Conservation (phyloP, 208 protist genomes). For the Trypanosoma rangeli region DNA sequence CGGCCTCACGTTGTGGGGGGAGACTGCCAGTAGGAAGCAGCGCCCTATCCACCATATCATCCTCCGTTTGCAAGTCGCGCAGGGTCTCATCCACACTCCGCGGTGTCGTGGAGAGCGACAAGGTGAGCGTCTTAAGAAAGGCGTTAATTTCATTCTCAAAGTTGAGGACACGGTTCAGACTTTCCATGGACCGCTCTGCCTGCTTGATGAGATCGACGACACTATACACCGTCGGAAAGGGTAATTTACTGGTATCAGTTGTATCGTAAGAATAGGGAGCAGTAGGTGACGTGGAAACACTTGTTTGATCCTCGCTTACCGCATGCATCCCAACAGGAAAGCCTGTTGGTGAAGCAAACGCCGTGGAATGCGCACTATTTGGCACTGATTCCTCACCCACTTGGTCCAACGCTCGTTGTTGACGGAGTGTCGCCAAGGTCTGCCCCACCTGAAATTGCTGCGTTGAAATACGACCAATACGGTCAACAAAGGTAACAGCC, state of each 20-base stretch:
- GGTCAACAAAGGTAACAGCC: slow-evolving; percentile 80
- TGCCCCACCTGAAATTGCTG: slow-evolving; percentile 86
- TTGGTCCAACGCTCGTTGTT: slow-evolving; percentile 36
- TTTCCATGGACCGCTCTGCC: slow-evolving; percentile 54
- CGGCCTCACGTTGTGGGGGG: not conserved
- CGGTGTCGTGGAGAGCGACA: slow-evolving; percentile 76
- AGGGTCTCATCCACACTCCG: slow-evolving; percentile 38
- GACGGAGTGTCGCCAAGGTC: slow-evolving; percentile 71
- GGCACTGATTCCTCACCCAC: slow-evolving; percentile 2
- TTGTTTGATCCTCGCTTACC: not conserved
- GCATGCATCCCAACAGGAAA: not conserved
- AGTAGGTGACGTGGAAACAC: not conserved
- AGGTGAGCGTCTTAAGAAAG: slow-evolving; percentile 83
- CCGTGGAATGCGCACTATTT: not conserved
- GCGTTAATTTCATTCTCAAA: slow-evolving; percentile 86
- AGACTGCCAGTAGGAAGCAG: slow-evolving; percentile 60
- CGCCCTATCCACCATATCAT: slow-evolving; percentile 36
- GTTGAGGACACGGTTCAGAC: slow-evolving; percentile 58
- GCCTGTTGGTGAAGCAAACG: not conserved
- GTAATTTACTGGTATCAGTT: slow-evolving; percentile 28
- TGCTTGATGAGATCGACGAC: slow-evolving; percentile 46
- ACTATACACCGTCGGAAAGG: slow-evolving; percentile 61
- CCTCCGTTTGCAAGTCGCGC: slow-evolving; percentile 2
- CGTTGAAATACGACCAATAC: slow-evolving; percentile 80
- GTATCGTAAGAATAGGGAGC: not conserved